These are phyloP conservation scores for Taiwanofungus camphoratus DNA, from an alignment of 1,284 basidiomycete genomes.

Conservation along the genomic window DNA sequence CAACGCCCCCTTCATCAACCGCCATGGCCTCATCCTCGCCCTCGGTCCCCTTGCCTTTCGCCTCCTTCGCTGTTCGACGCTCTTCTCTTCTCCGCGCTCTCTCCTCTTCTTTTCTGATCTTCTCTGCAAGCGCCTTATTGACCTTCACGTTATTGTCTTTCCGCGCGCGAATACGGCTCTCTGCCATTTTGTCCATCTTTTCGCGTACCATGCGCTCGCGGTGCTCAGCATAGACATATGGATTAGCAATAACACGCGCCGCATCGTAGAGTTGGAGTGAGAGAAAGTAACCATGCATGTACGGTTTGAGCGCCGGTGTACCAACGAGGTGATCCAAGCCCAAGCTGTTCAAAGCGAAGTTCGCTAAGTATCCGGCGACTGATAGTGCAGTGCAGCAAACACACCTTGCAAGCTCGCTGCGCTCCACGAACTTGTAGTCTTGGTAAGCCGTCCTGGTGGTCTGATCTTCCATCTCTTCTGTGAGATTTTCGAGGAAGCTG, in stretches of 20 bases:
- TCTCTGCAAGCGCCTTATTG: conserved; percentile 91
- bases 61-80: conserved; percentile 48
- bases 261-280: conserved; percentile 94
- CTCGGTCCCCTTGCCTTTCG: conserved; percentile 29
- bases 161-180: conserved; percentile 84
- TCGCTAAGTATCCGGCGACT: conserved; percentile 8
- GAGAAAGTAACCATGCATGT: conserved; percentile 99
- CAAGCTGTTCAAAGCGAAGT: conserved; percentile 44
- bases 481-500: conserved; percentile 95
- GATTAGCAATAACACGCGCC: conserved; percentile 93
- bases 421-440: conserved; percentile 97
- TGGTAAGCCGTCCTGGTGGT: conserved; percentile 78
- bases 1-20: conserved; percentile 34
- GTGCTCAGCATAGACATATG: conserved; percentile 92
- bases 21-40: conserved; percentile 38
- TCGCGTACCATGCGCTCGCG: conserved; percentile 83
- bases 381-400: conserved; percentile 27
- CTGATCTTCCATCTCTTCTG: conserved; percentile 94
- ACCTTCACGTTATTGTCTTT: conserved; percentile 74
- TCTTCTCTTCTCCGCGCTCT: conserved; percentile 58
- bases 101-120: conserved; percentile 73
- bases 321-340: conserved; percentile 94
- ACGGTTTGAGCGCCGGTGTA: conserved; percentile 92
- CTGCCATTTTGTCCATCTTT: conserved; percentile 90
- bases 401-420: conserved; percentile 79